Evolutionary conservation across 73 alveolate species (phyloP).

Genomic region (Durusdinium trenchii): DNA sequence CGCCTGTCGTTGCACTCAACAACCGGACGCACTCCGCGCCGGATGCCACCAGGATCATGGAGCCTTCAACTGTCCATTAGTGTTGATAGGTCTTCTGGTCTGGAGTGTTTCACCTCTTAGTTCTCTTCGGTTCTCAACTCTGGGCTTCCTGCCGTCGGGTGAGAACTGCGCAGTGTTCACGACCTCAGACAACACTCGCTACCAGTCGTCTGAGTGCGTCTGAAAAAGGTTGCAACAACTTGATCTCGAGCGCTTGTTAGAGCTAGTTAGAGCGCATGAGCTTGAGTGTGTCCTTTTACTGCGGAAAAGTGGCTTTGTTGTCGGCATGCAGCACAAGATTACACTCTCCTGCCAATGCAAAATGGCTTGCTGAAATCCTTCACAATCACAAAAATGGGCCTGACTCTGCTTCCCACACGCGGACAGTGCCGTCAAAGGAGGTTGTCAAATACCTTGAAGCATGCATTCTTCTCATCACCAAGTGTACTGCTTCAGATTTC

Average conservation of each 20-base stretch:
- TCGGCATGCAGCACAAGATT: conserved; percentile 89
- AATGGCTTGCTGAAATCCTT: background rate
- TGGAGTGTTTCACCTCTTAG: too few relatives aligned
- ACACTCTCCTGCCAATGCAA: conserved; percentile 8
- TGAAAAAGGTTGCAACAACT: background rate
- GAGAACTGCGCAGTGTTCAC: conserved; percentile 93
- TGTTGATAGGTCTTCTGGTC: too few relatives aligned
- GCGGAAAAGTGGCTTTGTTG: conserved; percentile 7
- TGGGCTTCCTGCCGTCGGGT: conserved; percentile 31
- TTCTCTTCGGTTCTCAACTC: too few relatives aligned
- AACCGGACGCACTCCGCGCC: conserved; percentile 78
- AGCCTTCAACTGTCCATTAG: background rate
- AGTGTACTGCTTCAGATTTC: too few relatives aligned
- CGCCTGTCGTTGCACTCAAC: conserved; percentile 78
- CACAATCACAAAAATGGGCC: background rate
- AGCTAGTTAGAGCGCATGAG: too few relatives aligned
- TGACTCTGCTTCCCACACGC: conserved; percentile 78
- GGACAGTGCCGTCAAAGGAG: conserved; percentile 87
- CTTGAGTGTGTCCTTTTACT: too few relatives aligned
- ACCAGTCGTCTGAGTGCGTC: background rate
- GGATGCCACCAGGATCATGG: conserved; percentile 78
- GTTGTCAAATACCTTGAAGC: conserved; percentile 45
- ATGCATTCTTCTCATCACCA: too few relatives aligned
- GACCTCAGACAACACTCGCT: background rate
- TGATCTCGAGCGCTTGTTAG: too few relatives aligned